Conservation (phyloP, 371 early-diverging fungal genomes). For the Mucor ambiguus region DNA sequence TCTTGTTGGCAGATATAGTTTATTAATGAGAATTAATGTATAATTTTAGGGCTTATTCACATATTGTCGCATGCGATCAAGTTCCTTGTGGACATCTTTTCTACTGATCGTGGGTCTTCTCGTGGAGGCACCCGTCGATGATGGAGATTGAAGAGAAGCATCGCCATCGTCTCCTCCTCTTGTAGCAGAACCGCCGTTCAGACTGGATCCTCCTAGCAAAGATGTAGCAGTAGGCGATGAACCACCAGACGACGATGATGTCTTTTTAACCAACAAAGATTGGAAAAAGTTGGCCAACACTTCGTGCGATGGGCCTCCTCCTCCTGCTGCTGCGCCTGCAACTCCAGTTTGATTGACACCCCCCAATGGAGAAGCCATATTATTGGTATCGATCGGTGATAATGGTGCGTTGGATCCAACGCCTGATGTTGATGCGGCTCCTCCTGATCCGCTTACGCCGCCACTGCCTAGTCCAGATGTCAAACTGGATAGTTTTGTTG, state of each 20-base stretch:
- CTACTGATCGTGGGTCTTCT: constrained; percentile 42
- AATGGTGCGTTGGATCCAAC: constrained; percentile 14
- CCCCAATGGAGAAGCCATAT: neutral
- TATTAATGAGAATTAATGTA: neutral
- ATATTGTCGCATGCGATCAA: constrained; percentile 52
- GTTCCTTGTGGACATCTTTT: constrained; percentile 55
- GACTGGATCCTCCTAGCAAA: constrained; percentile 10
- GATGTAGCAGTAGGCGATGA: constrained; percentile 23
- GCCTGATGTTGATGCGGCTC: neutral
- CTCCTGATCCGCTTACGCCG: neutral
- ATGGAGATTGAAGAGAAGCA: neutral
- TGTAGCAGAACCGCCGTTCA: constrained; percentile 7
- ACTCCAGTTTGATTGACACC: constrained; percentile 9
- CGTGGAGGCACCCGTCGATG: constrained; percentile 12
- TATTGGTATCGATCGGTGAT: constrained; percentile 16
- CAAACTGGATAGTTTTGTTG: neutral
- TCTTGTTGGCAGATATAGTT: neutral
- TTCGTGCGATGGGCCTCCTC: constrained; percentile 60
- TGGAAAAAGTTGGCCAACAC: constrained; percentile 90
- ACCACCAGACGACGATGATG: constrained; percentile 19
- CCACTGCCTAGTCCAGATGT: neutral
- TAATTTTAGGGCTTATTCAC: constrained; percentile 23
- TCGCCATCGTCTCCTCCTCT: constrained; percentile 3
- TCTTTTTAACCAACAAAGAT: constrained; percentile 75
- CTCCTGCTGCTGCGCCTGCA: constrained; percentile 12